A percentile compares a stretch with the other conserved stretches of the same genome.
Conservation (phyloP, 2,329 filamentous ascomycete genomes). For the Polytolypa hystricis region DNA sequence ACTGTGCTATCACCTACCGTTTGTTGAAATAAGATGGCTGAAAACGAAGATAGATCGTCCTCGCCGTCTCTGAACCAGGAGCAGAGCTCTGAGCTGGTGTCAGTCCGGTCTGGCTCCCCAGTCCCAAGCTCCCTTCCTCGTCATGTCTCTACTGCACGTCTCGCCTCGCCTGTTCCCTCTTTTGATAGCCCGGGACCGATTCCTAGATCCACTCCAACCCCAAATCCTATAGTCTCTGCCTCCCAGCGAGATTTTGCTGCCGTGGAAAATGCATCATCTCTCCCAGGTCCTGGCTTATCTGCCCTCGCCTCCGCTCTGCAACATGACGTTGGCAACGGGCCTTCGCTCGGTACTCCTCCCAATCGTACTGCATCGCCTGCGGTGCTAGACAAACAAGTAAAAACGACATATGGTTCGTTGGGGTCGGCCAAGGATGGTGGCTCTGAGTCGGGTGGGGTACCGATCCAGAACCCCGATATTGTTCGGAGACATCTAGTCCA, state of each 20-base stretch:
- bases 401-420: slow-evolving; percentile 76
- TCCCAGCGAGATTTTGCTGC: slow-evolving; percentile 54
- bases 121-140: slow-evolving; percentile 34
- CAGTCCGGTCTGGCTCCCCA: slow-evolving; percentile 24
- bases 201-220: slow-evolving; percentile 34
- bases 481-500: slow-evolving; percentile 80
- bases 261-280: slow-evolving; percentile 45
- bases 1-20: no score
- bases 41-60: slow-evolving; percentile 28
- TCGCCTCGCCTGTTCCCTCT: slow-evolving; percentile 47
- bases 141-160: slow-evolving; percentile 43
- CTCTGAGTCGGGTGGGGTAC: slow-evolving; percentile 41
- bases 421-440: slow-evolving; percentile 46
- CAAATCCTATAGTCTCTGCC: slow-evolving; percentile 31
- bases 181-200: slow-evolving; percentile 34
- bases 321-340: slow-evolving; percentile 51
- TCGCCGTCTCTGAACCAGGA: slow-evolving; percentile 2
- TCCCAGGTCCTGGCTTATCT: slow-evolving; percentile 70
- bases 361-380: slow-evolving; percentile 23
- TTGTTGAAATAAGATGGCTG: slow-evolving; percentile 18
- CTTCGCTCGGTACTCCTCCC: slow-evolving; percentile 33
- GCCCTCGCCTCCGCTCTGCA: slow-evolving; percentile 81
- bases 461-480: slow-evolving; percentile 82
- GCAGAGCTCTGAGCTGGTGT: slow-evolving; percentile 16
- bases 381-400: slow-evolving; percentile 54